A percentile compares a stretch with the other conserved stretches of the same genome.
phyloP scores from a whole-genome alignment of 2,329 filamentous ascomycete genomes.

The Colletotrichum spinosum region DNA sequence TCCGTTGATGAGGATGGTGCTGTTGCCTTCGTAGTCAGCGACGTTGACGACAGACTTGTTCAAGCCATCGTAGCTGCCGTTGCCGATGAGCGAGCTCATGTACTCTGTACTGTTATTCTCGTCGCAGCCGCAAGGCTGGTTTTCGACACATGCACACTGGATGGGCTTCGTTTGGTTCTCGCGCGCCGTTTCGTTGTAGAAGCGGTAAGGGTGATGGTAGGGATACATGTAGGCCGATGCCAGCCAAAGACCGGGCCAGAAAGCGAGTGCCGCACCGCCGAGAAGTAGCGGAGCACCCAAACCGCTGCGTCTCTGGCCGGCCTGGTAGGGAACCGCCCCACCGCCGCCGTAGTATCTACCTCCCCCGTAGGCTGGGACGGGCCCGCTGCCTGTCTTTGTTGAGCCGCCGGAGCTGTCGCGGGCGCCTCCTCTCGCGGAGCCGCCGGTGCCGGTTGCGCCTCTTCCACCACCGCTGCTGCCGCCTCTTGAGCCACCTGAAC shows the following conservation, averaged over 20 bases:
- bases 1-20: conserved; percentile 79
- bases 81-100: conserved; percentile 72
- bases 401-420: conserved; percentile 57
- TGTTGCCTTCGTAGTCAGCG: conserved; percentile 60
- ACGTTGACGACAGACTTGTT: conserved; percentile 73
- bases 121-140: conserved; percentile 65
- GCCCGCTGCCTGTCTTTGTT: conserved; percentile 69
- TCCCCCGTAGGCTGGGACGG: conserved; percentile 68
- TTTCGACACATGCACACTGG: conserved; percentile 68
- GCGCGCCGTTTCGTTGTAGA: conserved; percentile 58
- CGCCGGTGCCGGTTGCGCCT: conserved; percentile 25
- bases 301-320: conserved; percentile 54
- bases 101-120: conserved; percentile 58
- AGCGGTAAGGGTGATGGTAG: conserved; percentile 68
- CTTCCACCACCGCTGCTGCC: conserved; percentile 27
- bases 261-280: conserved; percentile 59
- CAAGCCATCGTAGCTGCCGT: conserved; percentile 63
- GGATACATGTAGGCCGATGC: conserved; percentile 61
- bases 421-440: conserved; percentile 22
- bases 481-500: conserved; percentile 33
- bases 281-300: conserved; percentile 62
- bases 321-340: conserved; percentile 67
- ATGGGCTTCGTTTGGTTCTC: conserved; percentile 71
- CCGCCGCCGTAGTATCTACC: conserved; percentile 77
- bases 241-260: conserved; percentile 76